Evolutionary conservation across 768 basidiomycete species (phyloP), one percentile per base, ranked within the genome.

Genomic region (Pholiota conissans): DNA sequence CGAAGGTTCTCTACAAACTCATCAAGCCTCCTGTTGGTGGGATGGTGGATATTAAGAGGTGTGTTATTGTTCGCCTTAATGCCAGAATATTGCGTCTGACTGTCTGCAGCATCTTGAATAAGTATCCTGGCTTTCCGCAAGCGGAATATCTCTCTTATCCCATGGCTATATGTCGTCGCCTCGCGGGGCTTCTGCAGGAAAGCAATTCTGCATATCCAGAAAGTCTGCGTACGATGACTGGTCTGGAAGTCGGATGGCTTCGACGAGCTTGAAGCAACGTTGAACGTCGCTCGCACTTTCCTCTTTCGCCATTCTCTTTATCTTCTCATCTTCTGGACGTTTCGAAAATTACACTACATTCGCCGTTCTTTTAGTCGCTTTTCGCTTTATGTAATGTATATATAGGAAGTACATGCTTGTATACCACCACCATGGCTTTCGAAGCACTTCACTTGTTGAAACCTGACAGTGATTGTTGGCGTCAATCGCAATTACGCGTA

Each of bases 81-180:
- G 13, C 7, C 30, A 32, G 30, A 32, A 32, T 6, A 32, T 32
- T 13, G 30, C 30, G 30, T 6, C 30, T 32, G 30, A 32, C 30
- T 56, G 24, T 35, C 55, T 5, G 35, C 47, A 89, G 84, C 49
- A 75, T 87, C 28, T 63, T 90, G 56, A 76, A 85, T 65, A 86
- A 80, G 62, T 90, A 91, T 69, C 90, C 91, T 30, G 86, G 88
- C 18, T 93, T 93, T 68, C 87, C 89, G 8, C 91, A 93, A 68
- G 89, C 91, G n/a, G 95, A 98, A 70, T 84, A 88, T 59, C 75
- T 97, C 8, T 85, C 82, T 30, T 97, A 98, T 66, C 91, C 95
- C 0, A 81, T 86, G 74, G 77, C 85, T 22, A 80, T 92, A 11
- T 93, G 94, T 69, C 81, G 81, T 9, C 83, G 86, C 46, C 70